Base-by-base conservation (phyloP, 2,329 filamentous ascomycete species). In the Madurella mycetomatis region DNA sequence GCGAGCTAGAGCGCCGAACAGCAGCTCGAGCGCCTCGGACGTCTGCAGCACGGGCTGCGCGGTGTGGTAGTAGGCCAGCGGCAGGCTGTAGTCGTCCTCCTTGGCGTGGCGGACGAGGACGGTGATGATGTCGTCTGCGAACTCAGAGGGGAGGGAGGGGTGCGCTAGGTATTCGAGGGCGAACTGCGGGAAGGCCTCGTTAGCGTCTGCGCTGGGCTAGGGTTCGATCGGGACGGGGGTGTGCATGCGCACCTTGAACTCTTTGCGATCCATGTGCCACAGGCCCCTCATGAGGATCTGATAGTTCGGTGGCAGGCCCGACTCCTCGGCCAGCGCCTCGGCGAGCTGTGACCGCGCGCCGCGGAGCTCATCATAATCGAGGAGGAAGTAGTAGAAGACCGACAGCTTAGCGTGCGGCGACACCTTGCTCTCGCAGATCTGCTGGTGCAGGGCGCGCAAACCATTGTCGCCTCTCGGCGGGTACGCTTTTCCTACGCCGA, bases 301-400 rank as follows among this genome's bases (percentile, higher is more conserved):
- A 69, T 92, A 95, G 61, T 86, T 89, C 52, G 79, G 77, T 1
- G 90, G 88, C 49, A 95, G 77, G 59, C 85, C 84, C 5, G 83
- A 84, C 19, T 73, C 73, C 41, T 72, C 70, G 15, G 85, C 83
- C 62, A 92, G 90, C 1, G 67, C 58, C 17, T 78, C 76, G 1
- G 84, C 76, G 7, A 75, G 64, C 37, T 80, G 76, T 16, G 78
- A 70, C 3, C 77, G 75, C 31, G 61, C 51, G 17, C 76, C 75
- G 49, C 79, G 75, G 30, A 73, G 70, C 40, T 75, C 71, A 64
- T 86, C 82, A 66, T 87, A 82, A 68, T 95, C 89, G 65, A 90
- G 85, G 2, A 95, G 79, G 40, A 95, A 75, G 69, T 95, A 95
- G 76, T 89, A 95, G 60, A 95, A 77, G 46, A 94, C 79, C 16